These are phyloP conservation scores for Emericellopsis terricola DNA, from an alignment of 495 filamentous ascomycete genomes.

Conservation along the genomic window DNA sequence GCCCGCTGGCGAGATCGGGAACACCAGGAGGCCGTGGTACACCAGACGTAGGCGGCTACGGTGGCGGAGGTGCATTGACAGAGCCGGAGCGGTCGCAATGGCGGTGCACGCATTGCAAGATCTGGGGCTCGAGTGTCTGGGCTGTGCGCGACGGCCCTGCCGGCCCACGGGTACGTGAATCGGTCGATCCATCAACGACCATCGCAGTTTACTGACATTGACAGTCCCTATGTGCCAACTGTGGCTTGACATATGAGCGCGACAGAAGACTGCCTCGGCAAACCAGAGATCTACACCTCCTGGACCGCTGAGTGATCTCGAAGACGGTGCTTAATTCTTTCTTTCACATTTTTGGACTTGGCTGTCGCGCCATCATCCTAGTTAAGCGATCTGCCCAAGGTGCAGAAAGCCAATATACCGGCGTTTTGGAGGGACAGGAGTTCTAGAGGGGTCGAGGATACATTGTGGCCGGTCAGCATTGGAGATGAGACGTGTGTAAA, in stretches of 20 bases:
- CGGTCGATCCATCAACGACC: background rate
- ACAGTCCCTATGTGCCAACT: slow-evolving; percentile 87
- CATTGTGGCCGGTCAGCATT: too few species aligned
- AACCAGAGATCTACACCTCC: slow-evolving; percentile 54
- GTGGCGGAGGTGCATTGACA: slow-evolving; percentile 45
- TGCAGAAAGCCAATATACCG: too few species aligned
- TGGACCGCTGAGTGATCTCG: slow-evolving; percentile 2
- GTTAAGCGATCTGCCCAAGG: too few species aligned
- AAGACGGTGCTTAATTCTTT: background rate
- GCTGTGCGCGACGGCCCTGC: slow-evolving; percentile 80
- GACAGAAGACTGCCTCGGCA: slow-evolving; percentile 71
- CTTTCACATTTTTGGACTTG: background rate
- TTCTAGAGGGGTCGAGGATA: too few species aligned
- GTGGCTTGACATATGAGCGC: slow-evolving; percentile 74
- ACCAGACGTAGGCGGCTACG: slow-evolving; percentile 53
- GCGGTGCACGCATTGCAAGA: slow-evolving; percentile 78
- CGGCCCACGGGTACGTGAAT: slow-evolving; percentile 47
- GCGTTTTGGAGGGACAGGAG: too few species aligned
- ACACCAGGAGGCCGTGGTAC: slow-evolving; percentile 56
- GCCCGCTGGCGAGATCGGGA: slow-evolving; percentile 46
- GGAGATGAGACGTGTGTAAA: too few species aligned
- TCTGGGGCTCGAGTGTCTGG: slow-evolving; percentile 86
- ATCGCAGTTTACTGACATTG: slow-evolving; percentile 5
- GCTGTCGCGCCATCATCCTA: too few species aligned
- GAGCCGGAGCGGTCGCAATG: slow-evolving; percentile 73